Evolutionary conservation across 495 filamentous ascomycete species (phyloP).

Genomic region (Hyaloscypha finlandica): DNA sequence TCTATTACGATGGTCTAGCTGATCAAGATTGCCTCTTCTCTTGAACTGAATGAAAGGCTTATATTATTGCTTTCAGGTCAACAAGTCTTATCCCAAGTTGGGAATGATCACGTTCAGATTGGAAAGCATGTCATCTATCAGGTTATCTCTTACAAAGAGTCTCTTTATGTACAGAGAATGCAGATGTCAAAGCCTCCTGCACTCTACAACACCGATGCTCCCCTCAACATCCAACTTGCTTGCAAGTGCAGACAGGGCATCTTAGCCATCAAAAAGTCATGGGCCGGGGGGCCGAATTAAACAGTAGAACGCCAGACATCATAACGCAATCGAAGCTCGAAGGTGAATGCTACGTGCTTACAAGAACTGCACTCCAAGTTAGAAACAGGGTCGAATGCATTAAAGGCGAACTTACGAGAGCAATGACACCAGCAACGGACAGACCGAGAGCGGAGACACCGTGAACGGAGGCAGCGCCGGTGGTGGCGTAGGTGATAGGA

Average conservation of each 20-base stretch:
- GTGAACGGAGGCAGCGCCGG: slow-evolving; percentile 32
- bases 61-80: not conserved
- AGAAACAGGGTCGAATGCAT: not conserved
- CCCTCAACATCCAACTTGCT: slow-evolving; percentile 23
- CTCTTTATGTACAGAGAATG: slow-evolving; percentile 32
- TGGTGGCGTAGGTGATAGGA: slow-evolving; percentile 30
- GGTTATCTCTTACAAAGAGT: slow-evolving; percentile 23
- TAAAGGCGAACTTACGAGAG: slow-evolving; percentile 27
- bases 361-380: slow-evolving; percentile 26
- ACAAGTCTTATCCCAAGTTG: not conserved
- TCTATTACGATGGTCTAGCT: too few relatives aligned
- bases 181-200: slow-evolving; percentile 28
- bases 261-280: slow-evolving; percentile 25
- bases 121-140: slow-evolving; percentile 4
- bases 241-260: slow-evolving; percentile 29
- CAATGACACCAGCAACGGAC: slow-evolving; percentile 32
- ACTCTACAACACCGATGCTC: slow-evolving; percentile 19
- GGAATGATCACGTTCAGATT: not conserved
- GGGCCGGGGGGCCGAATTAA: slow-evolving; percentile 17
- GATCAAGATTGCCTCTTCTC: too few relatives aligned
- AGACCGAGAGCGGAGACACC: slow-evolving; percentile 30
- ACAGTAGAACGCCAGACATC: slow-evolving; percentile 16
- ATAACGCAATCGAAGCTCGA: slow-evolving; percentile 24
- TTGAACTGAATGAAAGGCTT: too few relatives aligned
- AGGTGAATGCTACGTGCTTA: slow-evolving; percentile 22